Conservation (phyloP, 2,329 filamentous ascomycete species). For the Fusarium sp. region DNA sequence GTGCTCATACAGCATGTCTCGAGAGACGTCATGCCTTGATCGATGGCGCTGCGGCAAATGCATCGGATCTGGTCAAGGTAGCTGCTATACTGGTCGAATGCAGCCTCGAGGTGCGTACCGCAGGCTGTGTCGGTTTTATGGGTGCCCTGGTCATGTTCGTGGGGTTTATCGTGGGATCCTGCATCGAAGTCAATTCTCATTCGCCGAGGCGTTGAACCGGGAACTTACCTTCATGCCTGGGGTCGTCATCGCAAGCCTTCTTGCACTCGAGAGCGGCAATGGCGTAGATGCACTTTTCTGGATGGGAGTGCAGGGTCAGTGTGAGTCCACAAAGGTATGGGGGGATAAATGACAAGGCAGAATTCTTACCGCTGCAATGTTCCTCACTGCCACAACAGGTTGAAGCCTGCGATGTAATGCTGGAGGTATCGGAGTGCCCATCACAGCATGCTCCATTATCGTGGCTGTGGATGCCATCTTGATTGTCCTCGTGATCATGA, state of each 20-base stretch:
- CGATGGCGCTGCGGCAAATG: constrained; percentile 55
- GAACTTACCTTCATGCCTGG: constrained; percentile 20
- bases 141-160: constrained; percentile 2
- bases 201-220: rapidly evolving
- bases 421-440: neutral
- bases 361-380: constrained; percentile 1
- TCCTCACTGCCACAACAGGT: constrained; percentile 23
- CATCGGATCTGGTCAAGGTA: constrained; percentile 56
- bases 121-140: constrained; percentile 46
- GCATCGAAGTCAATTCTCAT: neutral
- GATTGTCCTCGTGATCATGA: neutral
- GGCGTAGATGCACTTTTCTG: constrained; percentile 30
- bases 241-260: constrained; percentile 23
- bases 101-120: constrained; percentile 50
- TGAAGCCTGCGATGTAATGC: neutral
- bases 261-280: constrained; percentile 31
- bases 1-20: constrained; percentile 47
- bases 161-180: constrained; percentile 14
- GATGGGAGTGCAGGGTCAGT: rapidly evolving
- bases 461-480: rapidly evolving
- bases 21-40: constrained; percentile 41
- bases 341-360: too few species aligned
- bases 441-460: constrained; percentile 7
- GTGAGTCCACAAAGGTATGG: too few species aligned
- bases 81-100: constrained; percentile 53